Evolutionary conservation across 2,329 filamentous ascomycete species (phyloP), one percentile per base, ranked within the genome.

Genomic region (Aspergillus brunneoviolaceus): DNA sequence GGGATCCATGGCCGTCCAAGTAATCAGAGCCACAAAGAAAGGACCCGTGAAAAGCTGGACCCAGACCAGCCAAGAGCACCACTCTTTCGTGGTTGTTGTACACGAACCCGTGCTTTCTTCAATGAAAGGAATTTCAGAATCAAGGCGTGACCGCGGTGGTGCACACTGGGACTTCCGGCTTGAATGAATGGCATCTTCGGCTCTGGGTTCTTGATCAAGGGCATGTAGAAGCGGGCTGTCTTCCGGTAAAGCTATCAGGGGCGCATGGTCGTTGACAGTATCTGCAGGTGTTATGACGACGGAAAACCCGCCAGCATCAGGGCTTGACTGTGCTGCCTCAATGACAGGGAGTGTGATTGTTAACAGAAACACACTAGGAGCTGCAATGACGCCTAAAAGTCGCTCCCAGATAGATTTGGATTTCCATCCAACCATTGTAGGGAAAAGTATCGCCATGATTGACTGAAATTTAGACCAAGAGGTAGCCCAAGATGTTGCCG

Each of bases 301-400:
- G 16, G 39, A 45, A 19, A 45, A 12, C 3, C 12, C 16, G 2
- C n/a, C 39, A 16, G 39, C 39, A 19, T 45, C 39, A 7, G 14
- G 39, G 16, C 14, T 19, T 45, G 39, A 72, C 39, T 76, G 81
- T 21, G 85, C 82, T 1, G 85, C 85, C 69, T 98, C 94, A 5
- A 96, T 91, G 0, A 99, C 92, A 0, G 96, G 95, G 4, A 99
- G 76, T 0, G 95, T 99, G 51, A 95, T 87, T 0, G 94, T 94
- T 4, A 99, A 82, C 2, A 98, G 78, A 63, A 99, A 91, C 42
- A 99, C 92, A 67, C 90, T 96, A 1, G 93, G 91, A n/a, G 92
- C 88, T 7, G 93, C 93, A 42, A 96, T 83, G 11, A 95, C 69
- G 48, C 92, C 94, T 51, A 97, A 79, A 49, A 92, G 78, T 70